These are phyloP conservation scores for Pseudopithomyces chartarum DNA, from an alignment of 2,329 filamentous ascomycete species.

Conservation along the genomic window DNA sequence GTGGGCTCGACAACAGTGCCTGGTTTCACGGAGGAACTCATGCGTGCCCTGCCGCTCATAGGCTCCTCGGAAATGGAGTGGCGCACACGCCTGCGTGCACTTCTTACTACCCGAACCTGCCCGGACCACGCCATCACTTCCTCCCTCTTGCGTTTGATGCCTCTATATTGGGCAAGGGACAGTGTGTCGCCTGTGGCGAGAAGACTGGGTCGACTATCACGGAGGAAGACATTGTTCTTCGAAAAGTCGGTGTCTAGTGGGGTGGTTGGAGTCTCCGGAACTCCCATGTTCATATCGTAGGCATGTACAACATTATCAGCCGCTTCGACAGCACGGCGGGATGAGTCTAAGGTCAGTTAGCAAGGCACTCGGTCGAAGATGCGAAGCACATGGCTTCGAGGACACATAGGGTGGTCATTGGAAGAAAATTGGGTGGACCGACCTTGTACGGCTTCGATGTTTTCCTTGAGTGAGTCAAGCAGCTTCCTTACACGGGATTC, in stretches of 20 bases:
- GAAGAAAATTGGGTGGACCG: constrained; percentile 31
- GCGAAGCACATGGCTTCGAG: neutral
- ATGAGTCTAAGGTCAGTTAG: constrained; percentile 61
- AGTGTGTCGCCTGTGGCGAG: constrained; percentile 50
- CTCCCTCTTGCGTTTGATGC: constrained; percentile 51
- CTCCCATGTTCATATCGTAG: constrained; percentile 75
- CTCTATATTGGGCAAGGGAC: constrained; percentile 43
- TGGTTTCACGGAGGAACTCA: constrained; percentile 18
- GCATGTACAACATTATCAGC: constrained; percentile 78
- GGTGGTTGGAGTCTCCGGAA: constrained; percentile 66
- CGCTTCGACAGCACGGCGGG: constrained; percentile 72
- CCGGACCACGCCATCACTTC: constrained; percentile 38
- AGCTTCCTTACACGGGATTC: constrained; percentile 59
- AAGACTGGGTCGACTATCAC: constrained; percentile 50
- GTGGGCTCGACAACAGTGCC: constrained; percentile 20
- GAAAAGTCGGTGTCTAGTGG: constrained; percentile 41
- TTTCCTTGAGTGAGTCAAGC: constrained; percentile 67
- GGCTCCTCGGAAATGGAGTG: constrained; percentile 39
- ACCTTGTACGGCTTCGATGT: constrained; percentile 74
- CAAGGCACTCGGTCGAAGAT: neutral
- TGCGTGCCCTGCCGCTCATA: constrained; percentile 20
- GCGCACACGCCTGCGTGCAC: constrained; percentile 31
- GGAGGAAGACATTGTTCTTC: constrained; percentile 33
- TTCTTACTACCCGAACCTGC: constrained; percentile 30
- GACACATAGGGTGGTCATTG: neutral